Conservation (phyloP, 1,284 basidiomycete species). For the Phylloboletellus chloephorus region DNA sequence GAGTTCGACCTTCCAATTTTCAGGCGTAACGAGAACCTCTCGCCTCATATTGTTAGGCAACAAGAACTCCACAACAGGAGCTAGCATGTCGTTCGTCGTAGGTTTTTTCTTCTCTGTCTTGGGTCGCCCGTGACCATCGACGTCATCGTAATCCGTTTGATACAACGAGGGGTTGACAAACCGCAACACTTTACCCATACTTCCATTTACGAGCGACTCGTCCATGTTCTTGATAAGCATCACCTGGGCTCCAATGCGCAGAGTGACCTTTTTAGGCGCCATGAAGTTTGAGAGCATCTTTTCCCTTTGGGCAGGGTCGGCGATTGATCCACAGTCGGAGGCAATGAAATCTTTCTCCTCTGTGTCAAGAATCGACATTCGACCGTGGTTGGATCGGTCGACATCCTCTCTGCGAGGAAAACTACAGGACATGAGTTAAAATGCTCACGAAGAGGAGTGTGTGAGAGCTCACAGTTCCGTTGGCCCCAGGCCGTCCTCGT, state of each 20-base stretch:
- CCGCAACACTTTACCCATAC: conserved; percentile 57
- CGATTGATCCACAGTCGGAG: conserved; percentile 49
- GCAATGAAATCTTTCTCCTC: conserved; percentile 44
- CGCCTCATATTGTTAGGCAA: conserved; percentile 54
- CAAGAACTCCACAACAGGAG: conserved; percentile 76
- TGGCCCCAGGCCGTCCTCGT: conserved; percentile 70
- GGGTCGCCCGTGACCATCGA: conserved; percentile 31
- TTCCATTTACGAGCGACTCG: conserved; percentile 68
- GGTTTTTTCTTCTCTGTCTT: conserved; percentile 25
- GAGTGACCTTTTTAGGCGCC: conserved; percentile 53
- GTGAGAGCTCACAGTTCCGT: conserved; percentile 65
- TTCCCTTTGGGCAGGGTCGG: conserved; percentile 48
- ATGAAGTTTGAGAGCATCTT: conserved; percentile 73
- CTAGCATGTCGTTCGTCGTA: conserved; percentile 36
- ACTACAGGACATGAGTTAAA: conserved; percentile 35
- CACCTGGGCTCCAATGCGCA: conserved; percentile 51
- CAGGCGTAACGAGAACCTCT: conserved; percentile 62
- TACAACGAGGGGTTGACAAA: conserved; percentile 39
- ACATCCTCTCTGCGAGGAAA: conserved; percentile 88
- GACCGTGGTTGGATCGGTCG: conserved; percentile 64
- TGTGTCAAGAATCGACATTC: conserved; percentile 48
- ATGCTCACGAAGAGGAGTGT: conserved; percentile 3
- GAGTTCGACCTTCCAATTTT: conserved; percentile 81
- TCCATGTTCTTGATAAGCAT: conserved; percentile 73
- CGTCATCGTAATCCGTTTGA: conserved; percentile 26